Conservation (phyloP, 352 stramenopile genomes). For the Peronosclerospora sorghi region DNA sequence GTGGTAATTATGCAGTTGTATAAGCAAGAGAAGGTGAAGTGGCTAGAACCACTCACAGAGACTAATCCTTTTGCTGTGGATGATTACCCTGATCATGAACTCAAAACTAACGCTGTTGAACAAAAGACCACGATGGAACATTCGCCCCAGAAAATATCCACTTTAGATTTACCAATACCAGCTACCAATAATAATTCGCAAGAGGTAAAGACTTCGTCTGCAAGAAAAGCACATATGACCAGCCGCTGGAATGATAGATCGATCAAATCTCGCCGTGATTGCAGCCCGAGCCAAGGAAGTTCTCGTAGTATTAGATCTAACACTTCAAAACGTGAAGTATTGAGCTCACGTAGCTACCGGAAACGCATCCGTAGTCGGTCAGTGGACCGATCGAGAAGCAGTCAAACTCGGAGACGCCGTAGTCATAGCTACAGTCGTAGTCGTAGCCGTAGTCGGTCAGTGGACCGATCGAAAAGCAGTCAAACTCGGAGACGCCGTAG, state of each 20-base stretch:
- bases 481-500: conserved; percentile 11
- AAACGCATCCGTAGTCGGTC: conserved; percentile 20
- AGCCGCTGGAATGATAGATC: conserved; percentile 17
- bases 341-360: conserved; percentile 2
- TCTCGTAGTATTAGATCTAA: conserved; percentile 10
- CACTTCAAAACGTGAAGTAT: conserved; percentile 3
- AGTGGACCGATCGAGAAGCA: conserved; percentile 7
- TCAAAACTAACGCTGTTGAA: background rate
- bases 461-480: conserved; percentile 9
- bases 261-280: conserved; percentile 1
- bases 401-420: conserved; percentile 10
- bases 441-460: conserved; percentile 16
- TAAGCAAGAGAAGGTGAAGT: conserved; percentile 38
- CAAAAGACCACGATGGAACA: conserved; percentile 6
- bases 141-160: conserved; percentile 7
- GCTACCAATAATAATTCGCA: background rate
- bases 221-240: conserved; percentile 1
- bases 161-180: background rate
- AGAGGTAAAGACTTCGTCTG: conserved; percentile 1
- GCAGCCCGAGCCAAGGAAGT: conserved; percentile 9
- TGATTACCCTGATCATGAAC: conserved; percentile 24
- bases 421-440: conserved; percentile 15
- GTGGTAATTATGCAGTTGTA: conserved; percentile 55
- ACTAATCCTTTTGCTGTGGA: conserved; percentile 56
- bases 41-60: conserved; percentile 63